Base-by-base conservation (phyloP, 805 yeast species). In the Candida rishiriensis region DNA sequence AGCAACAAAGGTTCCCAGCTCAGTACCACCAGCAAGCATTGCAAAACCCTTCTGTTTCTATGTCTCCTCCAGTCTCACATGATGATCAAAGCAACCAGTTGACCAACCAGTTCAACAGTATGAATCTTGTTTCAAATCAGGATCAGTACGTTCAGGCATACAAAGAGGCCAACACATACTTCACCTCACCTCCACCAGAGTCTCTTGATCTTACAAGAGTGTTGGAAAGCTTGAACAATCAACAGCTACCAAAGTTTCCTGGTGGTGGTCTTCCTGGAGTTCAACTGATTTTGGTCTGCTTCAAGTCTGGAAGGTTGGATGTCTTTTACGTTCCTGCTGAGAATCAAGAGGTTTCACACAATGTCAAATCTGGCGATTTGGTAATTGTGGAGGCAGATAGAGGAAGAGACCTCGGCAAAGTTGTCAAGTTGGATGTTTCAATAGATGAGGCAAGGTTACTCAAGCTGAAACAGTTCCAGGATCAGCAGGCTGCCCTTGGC, bases 361-460 rank as follows among this genome's bases (percentile, higher is more conserved):
- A 51, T 29, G 61, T 80, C 36, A 65, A 68, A 40, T 63, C 70
- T 5, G 85, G 85, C 17, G 89, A 84, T 57, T 70, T 84, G 55
- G 91, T 87, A 13, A 78, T 85, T 56, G 95, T 85, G 14, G 91
- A 86, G 57, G 95, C 93, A 1, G 95, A 86, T 57, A 69, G 95
- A 30, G 95, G 95, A 32, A 66, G 79, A 32, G 95, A 86, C 63
- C 70, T 86, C 47, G 95, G 95, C 32, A 75, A 75, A 56, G 75
- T 86, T 37, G 75, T 76, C 32, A 72, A 74, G 46, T 65, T 80
- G 54, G 73, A 78, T 53, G 74, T 86, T 26, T 66, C 81, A 3
- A 64, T 75, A 32, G 85, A 80, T 52, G 85, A 81, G 54, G 90
- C 91, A 0, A 71, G 88, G 38, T 64, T 79, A 48, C 65, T 86